Conservation (phyloP, 352 stramenopile species). For the Globisporangium apiculatum region DNA sequence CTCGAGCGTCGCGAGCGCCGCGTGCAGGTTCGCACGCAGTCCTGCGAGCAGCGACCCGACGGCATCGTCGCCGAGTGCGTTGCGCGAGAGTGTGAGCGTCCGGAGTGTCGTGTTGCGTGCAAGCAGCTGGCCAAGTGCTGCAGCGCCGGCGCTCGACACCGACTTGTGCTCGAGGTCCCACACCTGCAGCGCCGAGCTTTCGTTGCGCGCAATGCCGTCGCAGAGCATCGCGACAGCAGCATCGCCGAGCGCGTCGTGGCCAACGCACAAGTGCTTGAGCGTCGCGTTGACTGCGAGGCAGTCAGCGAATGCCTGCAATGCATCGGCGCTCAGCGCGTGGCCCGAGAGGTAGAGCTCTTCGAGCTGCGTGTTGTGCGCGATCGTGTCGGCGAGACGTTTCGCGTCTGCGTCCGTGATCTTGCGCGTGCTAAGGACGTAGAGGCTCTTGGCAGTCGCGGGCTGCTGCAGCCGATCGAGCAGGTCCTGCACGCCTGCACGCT, state of each 20-base stretch:
- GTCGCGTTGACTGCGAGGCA: constrained; percentile 58
- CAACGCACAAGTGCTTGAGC: constrained; percentile 61
- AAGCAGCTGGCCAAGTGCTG: constrained; percentile 48
- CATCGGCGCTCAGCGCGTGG: constrained; percentile 38
- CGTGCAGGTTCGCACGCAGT: constrained; percentile 25
- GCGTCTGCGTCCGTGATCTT: constrained; percentile 52
- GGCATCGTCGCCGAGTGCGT: constrained; percentile 40
- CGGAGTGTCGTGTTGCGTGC: constrained; percentile 30
- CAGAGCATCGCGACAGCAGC: constrained; percentile 37
- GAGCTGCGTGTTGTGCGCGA: constrained; percentile 49
- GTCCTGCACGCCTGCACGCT: constrained; percentile 62
- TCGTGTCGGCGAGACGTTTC: constrained; percentile 36
- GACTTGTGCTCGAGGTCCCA: constrained; percentile 78
- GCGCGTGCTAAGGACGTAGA: constrained; percentile 72
- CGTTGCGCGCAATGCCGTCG: constrained; percentile 44
- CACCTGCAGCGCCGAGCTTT: constrained; percentile 31
- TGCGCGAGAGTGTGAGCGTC: constrained; percentile 56
- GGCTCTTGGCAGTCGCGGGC: constrained; percentile 46
- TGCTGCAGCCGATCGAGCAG: constrained; percentile 58
- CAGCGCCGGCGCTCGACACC: constrained; percentile 31
- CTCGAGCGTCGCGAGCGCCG: constrained; percentile 26
- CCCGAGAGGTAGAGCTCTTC: constrained; percentile 76
- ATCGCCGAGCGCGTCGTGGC: constrained; percentile 51
- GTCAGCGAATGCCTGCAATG: constrained; percentile 50
- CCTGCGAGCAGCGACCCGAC: constrained; percentile 30